phyloP scores from a whole-genome alignment of 148 eudicot genomes.

The Rhododendron mucronatum region DNA sequence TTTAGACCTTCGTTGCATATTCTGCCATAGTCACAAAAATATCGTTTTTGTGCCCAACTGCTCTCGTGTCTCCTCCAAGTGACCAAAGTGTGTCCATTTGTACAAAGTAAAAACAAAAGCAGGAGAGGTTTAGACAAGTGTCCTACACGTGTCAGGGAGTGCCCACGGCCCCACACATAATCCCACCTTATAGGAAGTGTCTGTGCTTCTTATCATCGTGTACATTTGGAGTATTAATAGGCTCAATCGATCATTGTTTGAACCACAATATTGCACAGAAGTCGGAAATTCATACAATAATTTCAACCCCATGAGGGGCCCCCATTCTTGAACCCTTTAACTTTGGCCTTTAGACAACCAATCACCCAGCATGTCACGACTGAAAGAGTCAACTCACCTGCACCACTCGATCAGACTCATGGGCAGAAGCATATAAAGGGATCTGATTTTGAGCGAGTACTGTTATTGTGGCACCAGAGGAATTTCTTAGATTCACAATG shows the following conservation, averaged over 20 bases:
- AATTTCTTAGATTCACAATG: conserved; percentile 72
- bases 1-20: background rate
- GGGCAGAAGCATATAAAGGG: conserved; percentile 89
- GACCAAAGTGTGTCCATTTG: background rate
- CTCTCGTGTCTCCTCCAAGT: background rate
- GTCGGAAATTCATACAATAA: background rate
- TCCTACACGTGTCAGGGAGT: background rate
- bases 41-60: background rate
- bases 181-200: background rate
- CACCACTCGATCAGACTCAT: conserved; percentile 87
- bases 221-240: background rate
- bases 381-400: conserved; percentile 47
- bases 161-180: background rate
- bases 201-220: background rate
- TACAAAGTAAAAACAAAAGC: background rate
- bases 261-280: background rate
- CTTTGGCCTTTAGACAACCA: background rate
- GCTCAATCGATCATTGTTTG: background rate
- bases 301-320: background rate
- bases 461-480: conserved; percentile 80
- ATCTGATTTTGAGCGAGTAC: conserved; percentile 78
- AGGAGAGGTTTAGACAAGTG: background rate
- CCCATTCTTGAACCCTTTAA: background rate
- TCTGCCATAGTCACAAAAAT: background rate
- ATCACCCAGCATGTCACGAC: background rate